A percentile compares a stretch with the other conserved stretches of the same genome.
phyloP scores from a whole-genome alignment of 1,284 basidiomycete species.

The Fomitiporia mediterranea region DNA sequence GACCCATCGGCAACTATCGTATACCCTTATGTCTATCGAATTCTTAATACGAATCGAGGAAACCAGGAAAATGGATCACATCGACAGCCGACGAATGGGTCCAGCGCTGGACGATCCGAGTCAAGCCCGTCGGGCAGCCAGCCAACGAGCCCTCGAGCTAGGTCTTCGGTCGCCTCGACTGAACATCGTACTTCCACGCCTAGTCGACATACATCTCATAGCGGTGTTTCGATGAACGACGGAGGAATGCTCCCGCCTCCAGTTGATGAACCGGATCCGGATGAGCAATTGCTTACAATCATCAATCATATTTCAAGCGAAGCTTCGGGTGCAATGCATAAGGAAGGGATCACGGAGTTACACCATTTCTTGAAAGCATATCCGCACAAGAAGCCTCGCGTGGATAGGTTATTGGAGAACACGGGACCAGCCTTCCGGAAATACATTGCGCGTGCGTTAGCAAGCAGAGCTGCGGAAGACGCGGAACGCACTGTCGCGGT shows the following conservation, averaged over 20 bases:
- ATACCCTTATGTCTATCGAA: constrained; percentile 82
- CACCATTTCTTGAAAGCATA: constrained; percentile 92
- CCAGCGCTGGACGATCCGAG: constrained; percentile 13
- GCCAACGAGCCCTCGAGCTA: constrained; percentile 15
- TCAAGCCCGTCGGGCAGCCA: constrained; percentile 11
- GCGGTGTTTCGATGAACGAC: constrained; percentile 51
- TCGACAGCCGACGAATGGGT: constrained; percentile 18
- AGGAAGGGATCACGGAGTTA: constrained; percentile 92
- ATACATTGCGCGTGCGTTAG: constrained; percentile 78
- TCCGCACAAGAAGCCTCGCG: constrained; percentile 81
- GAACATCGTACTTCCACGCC: constrained; percentile 50
- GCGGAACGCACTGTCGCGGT: constrained; percentile 74
- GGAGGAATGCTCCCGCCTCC: constrained; percentile 43
- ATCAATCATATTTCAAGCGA: constrained; percentile 89
- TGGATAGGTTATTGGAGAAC: constrained; percentile 80
- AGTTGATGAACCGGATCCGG: constrained; percentile 72
- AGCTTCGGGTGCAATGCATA: constrained; percentile 76
- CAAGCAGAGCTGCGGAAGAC: constrained; percentile 81
- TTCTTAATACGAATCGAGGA: constrained; percentile 64
- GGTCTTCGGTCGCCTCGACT: constrained; percentile 36
- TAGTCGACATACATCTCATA: constrained; percentile 62
- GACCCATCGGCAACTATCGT: constrained; percentile 81
- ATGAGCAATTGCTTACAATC: constrained; percentile 75
- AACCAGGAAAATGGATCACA: constrained; percentile 32
- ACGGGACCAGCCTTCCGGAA: constrained; percentile 81